Percentiles rank a stretch among this genome's conserved stretches.
phyloP scores from a whole-genome alignment of 306 rosid genomes.

The Alnus glutinosa region DNA sequence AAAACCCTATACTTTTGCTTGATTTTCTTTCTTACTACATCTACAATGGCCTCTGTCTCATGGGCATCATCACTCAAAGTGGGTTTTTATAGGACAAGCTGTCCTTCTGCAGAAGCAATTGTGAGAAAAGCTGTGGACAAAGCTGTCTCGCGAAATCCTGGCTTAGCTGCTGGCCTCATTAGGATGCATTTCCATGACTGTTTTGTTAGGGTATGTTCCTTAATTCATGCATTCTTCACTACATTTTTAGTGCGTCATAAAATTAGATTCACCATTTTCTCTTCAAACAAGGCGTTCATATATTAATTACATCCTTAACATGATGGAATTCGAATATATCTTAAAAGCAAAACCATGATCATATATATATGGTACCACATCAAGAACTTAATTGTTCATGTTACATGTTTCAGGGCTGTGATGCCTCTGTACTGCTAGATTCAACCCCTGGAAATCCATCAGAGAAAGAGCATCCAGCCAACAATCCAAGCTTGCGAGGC shows the following conservation, averaged over 20 bases:
- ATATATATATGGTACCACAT: no score
- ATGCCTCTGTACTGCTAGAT: slow-evolving; percentile 38
- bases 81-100: slow-evolving; percentile 29
- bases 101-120: slow-evolving; percentile 36
- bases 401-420: slow-evolving; percentile 35
- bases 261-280: no score
- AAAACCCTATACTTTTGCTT: background rate
- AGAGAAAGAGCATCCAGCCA: slow-evolving; percentile 36
- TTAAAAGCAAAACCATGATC: no score
- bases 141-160: slow-evolving; percentile 33
- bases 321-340: no score
- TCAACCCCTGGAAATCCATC: slow-evolving; percentile 32
- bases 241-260: background rate
- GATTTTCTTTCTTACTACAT: slow-evolving; percentile 14
- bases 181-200: slow-evolving; percentile 53
- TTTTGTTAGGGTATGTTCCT: slow-evolving; percentile 36
- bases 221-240: background rate
- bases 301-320: no score
- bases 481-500: slow-evolving; percentile 44
- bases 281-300: no score
- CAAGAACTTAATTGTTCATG: no score
- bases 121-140: slow-evolving; percentile 30
- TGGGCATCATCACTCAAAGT: slow-evolving; percentile 25
- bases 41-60: slow-evolving; percentile 10
- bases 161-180: slow-evolving; percentile 42